Evolutionary conservation across 2,329 filamentous ascomycete genomes (phyloP).

Genomic region (Eurotiales sp.): DNA sequence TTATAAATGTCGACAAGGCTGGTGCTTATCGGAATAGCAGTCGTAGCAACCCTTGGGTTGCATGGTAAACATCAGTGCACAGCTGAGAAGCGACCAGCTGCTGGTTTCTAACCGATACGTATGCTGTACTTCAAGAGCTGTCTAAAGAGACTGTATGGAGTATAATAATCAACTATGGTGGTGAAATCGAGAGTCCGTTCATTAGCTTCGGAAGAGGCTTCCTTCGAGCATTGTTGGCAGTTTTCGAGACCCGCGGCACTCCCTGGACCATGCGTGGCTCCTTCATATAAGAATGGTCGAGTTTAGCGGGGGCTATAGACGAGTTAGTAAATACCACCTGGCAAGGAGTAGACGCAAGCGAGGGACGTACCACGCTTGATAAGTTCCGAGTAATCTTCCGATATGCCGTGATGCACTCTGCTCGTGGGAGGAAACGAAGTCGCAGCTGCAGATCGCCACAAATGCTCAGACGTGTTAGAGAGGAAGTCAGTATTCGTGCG

Average conservation of each 20-base stretch:
- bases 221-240: conserved; percentile 38
- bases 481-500: conserved; percentile 53
- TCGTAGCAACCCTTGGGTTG: too few relatives aligned
- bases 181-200: conserved; percentile 37
- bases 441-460: conserved; percentile 61
- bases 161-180: conserved; percentile 24
- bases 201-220: conserved; percentile 43
- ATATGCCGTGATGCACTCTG: conserved; percentile 40
- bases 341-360: neutral
- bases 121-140: neutral
- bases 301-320: conserved; percentile 62
- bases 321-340: neutral
- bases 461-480: conserved; percentile 60
- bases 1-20: too few relatives aligned
- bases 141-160: too few relatives aligned
- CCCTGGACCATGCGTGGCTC: conserved; percentile 88
- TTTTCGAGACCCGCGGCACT: conserved; percentile 60
- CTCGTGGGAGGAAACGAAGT: conserved; percentile 53
- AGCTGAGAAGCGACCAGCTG: neutral
- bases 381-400: conserved; percentile 51
- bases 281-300: conserved; percentile 85
- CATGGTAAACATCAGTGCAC: too few relatives aligned
- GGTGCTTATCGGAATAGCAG: too few relatives aligned
- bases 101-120: neutral
- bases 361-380: conserved; percentile 44